These are phyloP conservation scores for Monosporozyma unispora DNA, from an alignment of 805 yeast genomes.

Conservation along the genomic window DNA sequence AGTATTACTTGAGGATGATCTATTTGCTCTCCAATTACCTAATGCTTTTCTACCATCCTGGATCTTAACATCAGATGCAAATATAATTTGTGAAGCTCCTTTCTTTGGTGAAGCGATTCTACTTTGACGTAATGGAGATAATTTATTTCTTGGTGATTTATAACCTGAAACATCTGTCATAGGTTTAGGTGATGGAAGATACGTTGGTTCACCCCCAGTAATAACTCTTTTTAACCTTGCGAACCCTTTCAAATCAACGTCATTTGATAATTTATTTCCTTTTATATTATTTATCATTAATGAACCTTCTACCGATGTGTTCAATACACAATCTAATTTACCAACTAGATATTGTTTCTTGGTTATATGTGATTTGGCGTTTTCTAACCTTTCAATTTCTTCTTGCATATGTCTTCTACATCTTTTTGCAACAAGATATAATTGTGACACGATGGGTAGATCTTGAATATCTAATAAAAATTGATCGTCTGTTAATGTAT, in stretches of 20 bases:
- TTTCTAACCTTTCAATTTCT: conserved; percentile 4
- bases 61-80: conserved; percentile 18
- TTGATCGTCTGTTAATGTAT: not conserved
- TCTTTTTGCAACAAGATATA: conserved; percentile 13
- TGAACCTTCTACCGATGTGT: conserved; percentile 18
- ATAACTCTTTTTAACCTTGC: conserved; percentile 18
- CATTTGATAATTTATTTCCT: conserved; percentile 8
- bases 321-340: conserved; percentile 15
- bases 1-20: not conserved
- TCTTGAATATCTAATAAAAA: not conserved
- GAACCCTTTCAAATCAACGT: conserved; percentile 7
- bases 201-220: conserved; percentile 18
- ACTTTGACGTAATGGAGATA: not conserved
- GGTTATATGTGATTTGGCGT: conserved; percentile 6
- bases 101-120: conserved; percentile 8
- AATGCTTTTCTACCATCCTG: conserved; percentile 16
- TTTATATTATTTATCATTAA: conserved; percentile 17
- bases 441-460: conserved; percentile 8
- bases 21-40: conserved; percentile 3
- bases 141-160: not conserved
- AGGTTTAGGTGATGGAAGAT: conserved; percentile 1
- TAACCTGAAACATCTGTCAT: conserved; percentile 14
- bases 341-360: conserved; percentile 5
- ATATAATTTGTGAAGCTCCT: conserved; percentile 9
- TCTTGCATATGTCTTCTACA: conserved; percentile 13